Conservation (phyloP, 495 filamentous ascomycete genomes). For the Thozetella sp. region DNA sequence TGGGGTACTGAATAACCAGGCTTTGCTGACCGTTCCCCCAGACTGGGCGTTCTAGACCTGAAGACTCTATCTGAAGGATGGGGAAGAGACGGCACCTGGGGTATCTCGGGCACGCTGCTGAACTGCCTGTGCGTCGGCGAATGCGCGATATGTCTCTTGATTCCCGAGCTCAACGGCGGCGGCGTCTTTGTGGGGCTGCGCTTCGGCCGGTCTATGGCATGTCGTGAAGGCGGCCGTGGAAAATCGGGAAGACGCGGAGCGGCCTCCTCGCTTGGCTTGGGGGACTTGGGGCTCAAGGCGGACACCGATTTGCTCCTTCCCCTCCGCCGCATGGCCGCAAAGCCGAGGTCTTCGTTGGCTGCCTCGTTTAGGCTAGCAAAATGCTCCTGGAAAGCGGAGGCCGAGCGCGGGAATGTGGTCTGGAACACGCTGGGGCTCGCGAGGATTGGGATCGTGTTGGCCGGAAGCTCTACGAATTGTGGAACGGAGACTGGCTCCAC, state of each 20-base stretch:
- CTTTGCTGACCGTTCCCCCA: too few relatives aligned
- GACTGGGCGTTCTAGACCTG: not conserved
- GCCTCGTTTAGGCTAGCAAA: constrained; percentile 1
- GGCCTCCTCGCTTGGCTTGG: not conserved
- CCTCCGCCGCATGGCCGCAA: not conserved
- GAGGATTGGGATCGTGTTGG: constrained; percentile 19
- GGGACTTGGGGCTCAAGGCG: not conserved
- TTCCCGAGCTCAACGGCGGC: not conserved
- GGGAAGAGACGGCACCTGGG: not conserved
- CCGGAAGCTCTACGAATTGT: not conserved
- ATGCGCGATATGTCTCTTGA: not conserved
- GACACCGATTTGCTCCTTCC: not conserved
- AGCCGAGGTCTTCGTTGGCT: not conserved
- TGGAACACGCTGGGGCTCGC: constrained; percentile 29
- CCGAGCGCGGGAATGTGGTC: not conserved
- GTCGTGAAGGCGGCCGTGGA: not conserved
- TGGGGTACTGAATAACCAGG: too few relatives aligned
- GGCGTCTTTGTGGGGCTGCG: not conserved
- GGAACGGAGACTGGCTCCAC: not conserved
- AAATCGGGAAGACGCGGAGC: not conserved
- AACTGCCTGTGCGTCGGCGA: not conserved
- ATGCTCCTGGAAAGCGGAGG: not conserved
- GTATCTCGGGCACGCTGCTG: not conserved
- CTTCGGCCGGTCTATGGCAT: not conserved
- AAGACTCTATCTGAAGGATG: not conserved